Conservation (phyloP, 2,329 filamentous ascomycete genomes). For the Clonostachys sp. region DNA sequence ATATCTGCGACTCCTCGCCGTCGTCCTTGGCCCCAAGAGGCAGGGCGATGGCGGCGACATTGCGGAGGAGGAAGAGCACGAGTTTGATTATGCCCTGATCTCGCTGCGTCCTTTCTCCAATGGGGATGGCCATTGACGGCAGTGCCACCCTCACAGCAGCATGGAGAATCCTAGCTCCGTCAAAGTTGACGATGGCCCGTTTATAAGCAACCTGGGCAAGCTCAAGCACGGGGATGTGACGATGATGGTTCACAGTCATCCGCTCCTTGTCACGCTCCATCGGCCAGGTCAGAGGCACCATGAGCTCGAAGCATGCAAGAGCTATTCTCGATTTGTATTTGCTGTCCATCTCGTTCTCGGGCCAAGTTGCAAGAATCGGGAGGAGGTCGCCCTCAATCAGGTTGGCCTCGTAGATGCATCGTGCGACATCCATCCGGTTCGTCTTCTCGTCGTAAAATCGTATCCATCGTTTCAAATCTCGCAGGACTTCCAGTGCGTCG, state of each 20-base stretch:
- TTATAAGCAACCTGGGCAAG: slow-evolving; percentile 89
- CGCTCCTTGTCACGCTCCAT: slow-evolving; percentile 72
- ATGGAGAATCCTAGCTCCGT: slow-evolving; percentile 71
- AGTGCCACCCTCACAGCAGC: slow-evolving; percentile 77
- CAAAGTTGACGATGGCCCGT: slow-evolving; percentile 78
- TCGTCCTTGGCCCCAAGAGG: slow-evolving; percentile 70
- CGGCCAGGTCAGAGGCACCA: slow-evolving; percentile 93
- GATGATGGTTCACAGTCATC: slow-evolving; percentile 89
- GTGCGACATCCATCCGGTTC: slow-evolving; percentile 90
- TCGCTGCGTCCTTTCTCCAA: slow-evolving; percentile 69
- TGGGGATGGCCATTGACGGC: slow-evolving; percentile 76
- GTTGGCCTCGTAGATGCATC: slow-evolving; percentile 88
- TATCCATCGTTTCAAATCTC: slow-evolving; percentile 93
- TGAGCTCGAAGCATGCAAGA: slow-evolving; percentile 81
- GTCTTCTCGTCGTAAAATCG: slow-evolving; percentile 90
- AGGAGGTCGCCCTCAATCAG: slow-evolving; percentile 86
- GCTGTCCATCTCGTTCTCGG: slow-evolving; percentile 66
- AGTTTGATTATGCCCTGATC: slow-evolving; percentile 93
- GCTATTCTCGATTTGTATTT: slow-evolving; percentile 75
- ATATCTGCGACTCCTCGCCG: slow-evolving; percentile 86
- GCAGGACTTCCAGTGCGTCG: slow-evolving; percentile 85
- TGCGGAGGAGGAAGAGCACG: slow-evolving; percentile 82
- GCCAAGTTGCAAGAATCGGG: slow-evolving; percentile 82
- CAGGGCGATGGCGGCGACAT: slow-evolving; percentile 79
- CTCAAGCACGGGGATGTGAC: slow-evolving; percentile 85